phyloP scores from a whole-genome alignment of 1,139 yeast genomes.

The Pichia sp. region DNA sequence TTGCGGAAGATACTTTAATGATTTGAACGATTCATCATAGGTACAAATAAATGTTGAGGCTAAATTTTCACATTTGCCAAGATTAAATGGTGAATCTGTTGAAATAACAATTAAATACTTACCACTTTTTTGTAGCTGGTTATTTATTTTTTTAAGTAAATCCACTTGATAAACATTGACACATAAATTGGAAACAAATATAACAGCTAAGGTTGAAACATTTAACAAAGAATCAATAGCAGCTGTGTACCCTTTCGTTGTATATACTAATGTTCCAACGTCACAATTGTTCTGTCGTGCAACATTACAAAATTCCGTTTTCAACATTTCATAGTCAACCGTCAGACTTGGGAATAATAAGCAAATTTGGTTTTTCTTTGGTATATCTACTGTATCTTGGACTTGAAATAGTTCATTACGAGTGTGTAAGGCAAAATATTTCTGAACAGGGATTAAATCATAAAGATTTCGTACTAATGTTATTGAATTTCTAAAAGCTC shows the following conservation, averaged over 20 bases:
- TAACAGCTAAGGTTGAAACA: constrained; percentile 46
- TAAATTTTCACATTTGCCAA: constrained; percentile 46
- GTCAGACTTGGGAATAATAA: constrained; percentile 26
- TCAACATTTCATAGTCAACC: constrained; percentile 1
- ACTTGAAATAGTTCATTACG: neutral
- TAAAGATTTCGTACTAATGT: constrained; percentile 52
- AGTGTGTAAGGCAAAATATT: constrained; percentile 32
- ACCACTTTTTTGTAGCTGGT: constrained; percentile 24
- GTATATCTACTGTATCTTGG: neutral
- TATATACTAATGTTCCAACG: constrained; percentile 29
- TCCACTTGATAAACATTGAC: constrained; percentile 63
- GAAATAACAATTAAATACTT: constrained; percentile 57
- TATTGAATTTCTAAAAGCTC: constrained; percentile 47
- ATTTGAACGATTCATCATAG: constrained; percentile 52
- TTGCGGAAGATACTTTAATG: constrained; percentile 42
- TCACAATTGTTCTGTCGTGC: constrained; percentile 11
- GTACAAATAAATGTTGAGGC: constrained; percentile 57
- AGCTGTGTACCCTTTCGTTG: constrained; percentile 55
- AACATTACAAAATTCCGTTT: constrained; percentile 24
- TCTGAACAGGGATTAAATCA: constrained; percentile 45
- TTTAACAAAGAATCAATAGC: constrained; percentile 51
- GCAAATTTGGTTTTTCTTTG: constrained; percentile 28
- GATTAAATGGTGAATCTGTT: constrained; percentile 58
- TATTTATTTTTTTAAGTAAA: constrained; percentile 46
- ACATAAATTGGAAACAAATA: constrained; percentile 54